Percentiles rank a stretch among this genome's conserved stretches.
Conservation (phyloP, 192 early-diverging fungal genomes). For the Funneliformis geosporum region DNA sequence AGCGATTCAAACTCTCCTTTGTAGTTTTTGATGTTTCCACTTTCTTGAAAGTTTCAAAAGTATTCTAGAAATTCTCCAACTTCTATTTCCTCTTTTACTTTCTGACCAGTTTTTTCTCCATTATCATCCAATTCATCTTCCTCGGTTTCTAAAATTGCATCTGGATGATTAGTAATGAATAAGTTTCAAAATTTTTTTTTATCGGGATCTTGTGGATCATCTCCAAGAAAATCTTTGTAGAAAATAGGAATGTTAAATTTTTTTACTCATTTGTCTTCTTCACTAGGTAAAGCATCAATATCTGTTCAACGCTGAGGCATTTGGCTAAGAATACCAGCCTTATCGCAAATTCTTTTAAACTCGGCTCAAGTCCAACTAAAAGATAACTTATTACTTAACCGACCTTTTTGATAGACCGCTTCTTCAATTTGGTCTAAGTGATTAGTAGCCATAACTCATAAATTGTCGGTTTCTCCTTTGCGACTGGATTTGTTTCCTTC, state of each 20-base stretch:
- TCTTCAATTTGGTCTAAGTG: not conserved
- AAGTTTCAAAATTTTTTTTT: conserved; percentile 2
- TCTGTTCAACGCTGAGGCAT: not conserved
- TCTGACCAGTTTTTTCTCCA: not conserved
- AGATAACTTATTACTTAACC: conserved; percentile 3
- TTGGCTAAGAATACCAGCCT: conserved; percentile 1
- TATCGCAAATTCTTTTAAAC: not conserved
- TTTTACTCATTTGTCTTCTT: conserved; percentile 7
- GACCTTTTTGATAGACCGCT: not conserved
- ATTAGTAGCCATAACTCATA: conserved; percentile 18
- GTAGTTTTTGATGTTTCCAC: not conserved
- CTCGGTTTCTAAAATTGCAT: not conserved
- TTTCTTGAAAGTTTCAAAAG: not conserved
- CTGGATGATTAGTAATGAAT: not conserved
- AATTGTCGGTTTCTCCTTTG: not conserved
- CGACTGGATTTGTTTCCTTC: not conserved
- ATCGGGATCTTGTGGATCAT: not conserved
- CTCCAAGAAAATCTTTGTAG: conserved; percentile 4
- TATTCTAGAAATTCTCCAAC: conserved; percentile 20
- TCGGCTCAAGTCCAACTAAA: conserved; percentile 16
- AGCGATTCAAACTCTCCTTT: not conserved
- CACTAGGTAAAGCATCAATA: not conserved
- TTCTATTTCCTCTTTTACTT: conserved; percentile 1
- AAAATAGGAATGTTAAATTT: not conserved
- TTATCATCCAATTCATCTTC: not conserved